Evolutionary conservation across 108 stramenopile genomes (phyloP).

Genomic region (Asterionellopsis glacialis): DNA sequence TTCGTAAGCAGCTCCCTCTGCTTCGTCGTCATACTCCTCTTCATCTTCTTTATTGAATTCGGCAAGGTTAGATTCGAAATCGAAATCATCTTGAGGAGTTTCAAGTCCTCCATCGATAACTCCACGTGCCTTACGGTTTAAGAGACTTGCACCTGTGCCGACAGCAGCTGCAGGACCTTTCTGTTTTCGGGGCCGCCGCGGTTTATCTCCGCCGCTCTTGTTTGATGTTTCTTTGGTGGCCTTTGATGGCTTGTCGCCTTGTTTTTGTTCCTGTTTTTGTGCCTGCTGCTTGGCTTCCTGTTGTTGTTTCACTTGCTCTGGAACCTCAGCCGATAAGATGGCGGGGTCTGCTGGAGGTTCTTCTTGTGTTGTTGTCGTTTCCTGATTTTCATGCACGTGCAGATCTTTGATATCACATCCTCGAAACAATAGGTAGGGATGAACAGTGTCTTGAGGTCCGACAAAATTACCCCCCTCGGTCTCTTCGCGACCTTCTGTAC

Average conservation of each 20-base stretch:
- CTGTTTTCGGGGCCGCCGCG: conserved; percentile 10
- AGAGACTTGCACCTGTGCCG: conserved; percentile 73
- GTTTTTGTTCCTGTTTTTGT: conserved; percentile 6
- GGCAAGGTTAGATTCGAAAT: conserved; percentile 72
- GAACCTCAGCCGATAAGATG: not conserved
- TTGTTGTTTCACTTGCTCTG: conserved; percentile 9
- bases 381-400: conserved; percentile 84
- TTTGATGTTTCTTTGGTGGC: conserved; percentile 12
- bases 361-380: conserved; percentile 5
- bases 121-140: conserved; percentile 68
- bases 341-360: conserved; percentile 4
- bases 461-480: conserved; percentile 55
- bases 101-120: conserved; percentile 31
- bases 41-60: conserved; percentile 57
- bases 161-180: conserved; percentile 24
- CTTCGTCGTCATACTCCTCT: conserved; percentile 17
- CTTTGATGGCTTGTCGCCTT: conserved; percentile 13
- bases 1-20: conserved; percentile 33
- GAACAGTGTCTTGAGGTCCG: conserved; percentile 67
- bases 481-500: conserved; percentile 89
- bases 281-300: conserved; percentile 3
- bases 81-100: conserved; percentile 53
- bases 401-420: conserved; percentile 95
- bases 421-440: conserved; percentile 86
- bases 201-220: conserved; percentile 10